These are phyloP conservation scores for Houttuynia cordata DNA, from an alignment of 164 flowering plant genomes.

Conservation along the genomic window DNA sequence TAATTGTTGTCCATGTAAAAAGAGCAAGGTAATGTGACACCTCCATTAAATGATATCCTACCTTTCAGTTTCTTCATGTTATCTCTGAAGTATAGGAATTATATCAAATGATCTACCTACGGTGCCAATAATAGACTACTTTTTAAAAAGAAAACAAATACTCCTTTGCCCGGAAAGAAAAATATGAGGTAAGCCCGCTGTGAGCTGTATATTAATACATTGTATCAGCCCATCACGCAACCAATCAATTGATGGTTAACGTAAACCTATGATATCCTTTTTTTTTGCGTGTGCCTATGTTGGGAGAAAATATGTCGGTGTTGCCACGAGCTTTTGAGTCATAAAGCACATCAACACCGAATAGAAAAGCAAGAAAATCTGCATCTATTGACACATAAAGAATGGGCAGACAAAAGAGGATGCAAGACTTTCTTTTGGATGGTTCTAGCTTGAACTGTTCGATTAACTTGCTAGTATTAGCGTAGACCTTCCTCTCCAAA, in stretches of 20 bases:
- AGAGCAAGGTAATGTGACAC: too few relatives aligned
- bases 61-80: too few relatives aligned
- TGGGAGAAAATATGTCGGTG: not conserved
- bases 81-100: too few relatives aligned
- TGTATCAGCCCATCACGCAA: not conserved
- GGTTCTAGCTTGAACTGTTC: too few relatives aligned
- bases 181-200: not conserved
- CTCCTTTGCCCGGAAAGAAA: not conserved
- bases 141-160: not conserved
- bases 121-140: not conserved
- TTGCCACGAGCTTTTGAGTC: not conserved
- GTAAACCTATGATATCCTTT: not conserved
- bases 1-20: too few relatives aligned
- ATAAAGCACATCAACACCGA: not conserved
- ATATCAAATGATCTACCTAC: too few relatives aligned
- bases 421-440: not conserved
- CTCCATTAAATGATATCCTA: too few relatives aligned
- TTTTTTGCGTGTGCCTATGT: not conserved
- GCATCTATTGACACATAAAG: not conserved
- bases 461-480: too few relatives aligned
- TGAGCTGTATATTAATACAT: not conserved
- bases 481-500: too few relatives aligned
- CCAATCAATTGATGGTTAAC: not conserved
- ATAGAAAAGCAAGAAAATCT: not conserved
- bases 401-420: not conserved